These are phyloP conservation scores for Nicotiana otophora DNA, from an alignment of 257 asterid genomes.

Conservation along the genomic window DNA sequence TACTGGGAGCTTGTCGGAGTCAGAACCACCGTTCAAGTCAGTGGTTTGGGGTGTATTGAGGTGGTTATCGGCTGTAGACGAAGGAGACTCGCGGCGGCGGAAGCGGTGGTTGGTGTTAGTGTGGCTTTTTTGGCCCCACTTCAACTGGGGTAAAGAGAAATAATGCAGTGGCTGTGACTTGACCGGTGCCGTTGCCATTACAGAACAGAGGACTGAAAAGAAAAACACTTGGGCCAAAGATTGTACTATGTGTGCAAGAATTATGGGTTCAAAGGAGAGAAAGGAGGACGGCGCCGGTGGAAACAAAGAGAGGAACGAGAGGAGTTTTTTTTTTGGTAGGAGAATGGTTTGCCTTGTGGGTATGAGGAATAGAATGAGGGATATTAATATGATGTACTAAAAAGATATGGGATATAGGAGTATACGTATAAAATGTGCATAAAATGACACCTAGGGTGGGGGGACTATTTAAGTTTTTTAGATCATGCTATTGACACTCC, in stretches of 20 bases:
- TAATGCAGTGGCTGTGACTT: conserved; percentile 80
- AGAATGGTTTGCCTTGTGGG: neutral
- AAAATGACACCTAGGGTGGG: neutral
- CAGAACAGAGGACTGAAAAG: neutral
- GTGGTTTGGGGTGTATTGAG: neutral
- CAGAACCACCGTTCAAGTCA: neutral
- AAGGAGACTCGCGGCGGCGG: conserved; percentile 61
- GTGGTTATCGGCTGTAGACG: conserved; percentile 22
- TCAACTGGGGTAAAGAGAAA: conserved; percentile 59
- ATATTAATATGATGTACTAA: neutral
- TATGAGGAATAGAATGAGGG: neutral
- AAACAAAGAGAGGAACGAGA: neutral
- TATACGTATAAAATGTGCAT: neutral
- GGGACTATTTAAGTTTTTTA: too few relatives aligned
- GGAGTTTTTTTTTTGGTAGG: too few relatives aligned
- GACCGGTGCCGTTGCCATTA: conserved; percentile 71
- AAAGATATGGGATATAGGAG: neutral
- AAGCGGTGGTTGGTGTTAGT: conserved; percentile 38
- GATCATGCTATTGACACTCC: neutral
- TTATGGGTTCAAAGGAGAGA: neutral
- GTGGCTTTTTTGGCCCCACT: conserved; percentile 67
- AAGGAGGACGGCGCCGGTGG: neutral
- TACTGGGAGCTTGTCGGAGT: neutral
- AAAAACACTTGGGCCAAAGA: neutral
- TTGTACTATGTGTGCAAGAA: neutral